These are phyloP conservation scores for Botryotinia convoluta DNA, from an alignment of 2,329 filamentous ascomycete species.

Conservation along the genomic window DNA sequence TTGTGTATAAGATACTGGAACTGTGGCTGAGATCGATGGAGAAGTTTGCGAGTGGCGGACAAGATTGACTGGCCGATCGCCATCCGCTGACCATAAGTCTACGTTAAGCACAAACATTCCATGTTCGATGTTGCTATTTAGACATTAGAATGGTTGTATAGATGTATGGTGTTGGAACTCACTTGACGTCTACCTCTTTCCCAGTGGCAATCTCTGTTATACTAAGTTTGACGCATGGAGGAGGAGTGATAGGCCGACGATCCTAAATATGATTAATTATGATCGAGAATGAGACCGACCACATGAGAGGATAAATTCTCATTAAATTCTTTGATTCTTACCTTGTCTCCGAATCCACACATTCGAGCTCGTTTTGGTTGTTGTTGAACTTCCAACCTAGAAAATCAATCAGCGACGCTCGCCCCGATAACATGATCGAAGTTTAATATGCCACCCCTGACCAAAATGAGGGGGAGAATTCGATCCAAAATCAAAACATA, in stretches of 20 bases:
- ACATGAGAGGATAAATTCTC: not conserved
- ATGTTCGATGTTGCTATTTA: constrained; percentile 62
- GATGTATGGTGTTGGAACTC: constrained; percentile 39
- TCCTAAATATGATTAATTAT: constrained; percentile 56
- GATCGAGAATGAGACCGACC: not conserved
- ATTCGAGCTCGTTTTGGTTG: constrained; percentile 91
- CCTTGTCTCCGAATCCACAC: constrained; percentile 99
- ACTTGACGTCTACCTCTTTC: constrained; percentile 83
- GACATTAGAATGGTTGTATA: constrained; percentile 22
- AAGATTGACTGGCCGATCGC: constrained; percentile 62
- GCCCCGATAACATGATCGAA: not conserved
- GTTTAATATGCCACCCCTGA: not conserved
- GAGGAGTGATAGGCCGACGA: constrained; percentile 90
- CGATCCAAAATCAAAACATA: constrained; percentile 24
- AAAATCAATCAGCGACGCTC: constrained; percentile 31
- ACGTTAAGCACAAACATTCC: constrained; percentile 67
- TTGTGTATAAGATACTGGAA: constrained; percentile 72
- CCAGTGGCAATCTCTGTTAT: constrained; percentile 72
- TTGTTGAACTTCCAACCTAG: constrained; percentile 76
- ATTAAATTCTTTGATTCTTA: constrained; percentile 41
- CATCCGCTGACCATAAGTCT: constrained; percentile 64
- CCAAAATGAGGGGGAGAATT: not conserved
- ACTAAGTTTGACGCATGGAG: constrained; percentile 82
- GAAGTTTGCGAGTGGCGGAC: constrained; percentile 63
- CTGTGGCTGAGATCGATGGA: constrained; percentile 79